Evolutionary conservation across 2,329 filamentous ascomycete genomes (phyloP).

Genomic region (Fusarium miscanthi): DNA sequence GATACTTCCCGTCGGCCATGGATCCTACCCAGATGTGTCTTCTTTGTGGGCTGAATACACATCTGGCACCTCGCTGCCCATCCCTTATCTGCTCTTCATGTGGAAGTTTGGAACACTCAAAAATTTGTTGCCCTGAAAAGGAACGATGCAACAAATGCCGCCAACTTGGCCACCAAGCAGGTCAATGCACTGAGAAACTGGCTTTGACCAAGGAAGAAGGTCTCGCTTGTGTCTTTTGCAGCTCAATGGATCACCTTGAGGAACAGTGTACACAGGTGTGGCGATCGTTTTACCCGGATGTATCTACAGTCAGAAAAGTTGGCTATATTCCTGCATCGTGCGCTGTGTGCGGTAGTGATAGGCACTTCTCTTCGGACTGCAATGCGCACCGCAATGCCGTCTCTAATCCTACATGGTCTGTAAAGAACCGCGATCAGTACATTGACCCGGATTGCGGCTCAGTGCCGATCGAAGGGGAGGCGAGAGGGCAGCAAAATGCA

Average conservation of each 20-base stretch:
- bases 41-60: slow-evolving; percentile 61
- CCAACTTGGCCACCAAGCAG: slow-evolving; percentile 67
- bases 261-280: slow-evolving; percentile 69
- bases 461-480: slow-evolving; percentile 52
- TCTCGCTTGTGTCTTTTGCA: slow-evolving; percentile 71
- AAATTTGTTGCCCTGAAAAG: slow-evolving; percentile 62
- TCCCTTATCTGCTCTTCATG: slow-evolving; percentile 62
- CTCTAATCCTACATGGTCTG: slow-evolving; percentile 63
- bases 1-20: slow-evolving; percentile 64
- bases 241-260: slow-evolving; percentile 67
- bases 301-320: slow-evolving; percentile 59
- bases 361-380: slow-evolving; percentile 70
- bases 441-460: slow-evolving; percentile 58
- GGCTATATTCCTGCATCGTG: slow-evolving; percentile 63
- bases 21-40: slow-evolving; percentile 60
- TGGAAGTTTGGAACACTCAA: slow-evolving; percentile 57
- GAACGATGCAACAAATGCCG: slow-evolving; percentile 69
- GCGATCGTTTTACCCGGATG: slow-evolving; percentile 63
- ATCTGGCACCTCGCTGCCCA: slow-evolving; percentile 59
- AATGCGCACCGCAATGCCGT: slow-evolving; percentile 38
- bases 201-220: slow-evolving; percentile 62
- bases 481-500: slow-evolving; percentile 38
- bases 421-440: slow-evolving; percentile 60
- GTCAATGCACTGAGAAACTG: slow-evolving; percentile 67
- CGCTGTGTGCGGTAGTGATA: slow-evolving; percentile 64